A percentile compares a stretch with the other conserved stretches of the same genome.
These are phyloP conservation scores for Paecilomyces variotii DNA, from an alignment of 2,329 filamentous ascomycete genomes.

Conservation along the genomic window DNA sequence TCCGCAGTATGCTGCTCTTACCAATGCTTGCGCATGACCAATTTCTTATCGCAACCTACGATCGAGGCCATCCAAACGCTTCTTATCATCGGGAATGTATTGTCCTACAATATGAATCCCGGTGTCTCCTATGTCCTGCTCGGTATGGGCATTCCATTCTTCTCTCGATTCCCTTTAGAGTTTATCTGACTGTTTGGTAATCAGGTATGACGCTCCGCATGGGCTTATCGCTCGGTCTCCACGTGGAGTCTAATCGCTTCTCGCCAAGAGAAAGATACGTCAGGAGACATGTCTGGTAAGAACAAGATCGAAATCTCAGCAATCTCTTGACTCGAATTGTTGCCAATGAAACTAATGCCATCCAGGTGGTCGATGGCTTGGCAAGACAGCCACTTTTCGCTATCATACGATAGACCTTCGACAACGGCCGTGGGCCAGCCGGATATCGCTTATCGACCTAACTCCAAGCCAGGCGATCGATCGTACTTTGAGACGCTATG, in stretches of 20 bases:
- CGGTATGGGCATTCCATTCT: conserved; percentile 22
- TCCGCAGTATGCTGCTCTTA: conserved; percentile 53
- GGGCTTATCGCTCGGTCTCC: conserved; percentile 53
- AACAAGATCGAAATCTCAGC: background rate
- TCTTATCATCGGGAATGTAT: conserved; percentile 54
- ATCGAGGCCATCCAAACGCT: conserved; percentile 56
- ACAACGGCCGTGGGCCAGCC: conserved; percentile 47
- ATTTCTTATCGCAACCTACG: conserved; percentile 55
- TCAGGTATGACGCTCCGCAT: conserved; percentile 52
- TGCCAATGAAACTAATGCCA: background rate
- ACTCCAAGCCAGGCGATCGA: conserved; percentile 41
- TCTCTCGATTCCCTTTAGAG: background rate
- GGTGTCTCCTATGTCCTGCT: conserved; percentile 56
- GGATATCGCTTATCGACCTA: conserved; percentile 42
- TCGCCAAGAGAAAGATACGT: conserved; percentile 41
- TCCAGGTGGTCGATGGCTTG: conserved; percentile 54
- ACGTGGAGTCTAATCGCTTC: conserved; percentile 49
- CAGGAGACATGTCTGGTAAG: conserved; percentile 38
- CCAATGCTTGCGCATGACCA: conserved; percentile 56
- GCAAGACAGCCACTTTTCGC: conserved; percentile 57
- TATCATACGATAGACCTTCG: conserved; percentile 54
- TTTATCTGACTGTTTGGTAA: conserved; percentile 1
- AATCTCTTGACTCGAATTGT: background rate
- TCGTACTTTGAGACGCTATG: conserved; percentile 53
- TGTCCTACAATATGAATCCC: conserved; percentile 58